Evolutionary conservation across 2,329 filamentous ascomycete genomes (phyloP), one percentile per base, ranked within the genome.

Genomic region (Magnaporthales sp.): DNA sequence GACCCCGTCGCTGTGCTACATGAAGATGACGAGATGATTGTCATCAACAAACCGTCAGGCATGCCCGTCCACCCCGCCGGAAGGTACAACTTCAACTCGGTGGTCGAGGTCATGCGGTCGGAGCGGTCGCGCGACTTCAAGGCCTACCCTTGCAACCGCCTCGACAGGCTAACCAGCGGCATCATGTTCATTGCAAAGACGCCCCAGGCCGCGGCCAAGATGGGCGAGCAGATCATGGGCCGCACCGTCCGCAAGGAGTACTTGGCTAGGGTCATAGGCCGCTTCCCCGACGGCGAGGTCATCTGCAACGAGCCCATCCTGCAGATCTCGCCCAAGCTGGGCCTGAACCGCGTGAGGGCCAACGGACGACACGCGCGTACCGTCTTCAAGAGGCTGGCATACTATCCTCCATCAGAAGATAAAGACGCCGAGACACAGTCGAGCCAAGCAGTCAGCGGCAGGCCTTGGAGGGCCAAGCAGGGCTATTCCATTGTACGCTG

Each of bases 161-260:
- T 99, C 30, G 95, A 99, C 75, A 84, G 95, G 65, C 80, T 99
- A 72, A 99, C 95, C 0, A 97, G 92, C 72, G 95, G 95, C 63
- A 91, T 99, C 75, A 98, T 99, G 94, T 99, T 99, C 77, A 89
- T 99, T 72, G 95, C 90, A 30, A 99, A 99, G 79, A 88, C 91
- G 69, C 83, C 89, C 51, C 86, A 88, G 73, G 91, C 91, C 0
- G 94, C 95, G 0, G 92, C 94, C 70, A 82, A 83, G 32, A 84
- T 99, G 71, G 88, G 89, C 66, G 80, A 83, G 58, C 91, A 97
- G 76, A 91, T 99, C 67, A 86, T 88, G 70, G 85, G 85, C 5
- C 85, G 95, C 46, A 94, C 90, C 0, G 91, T 99, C 51, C 89
- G 92, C 72, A 99, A 99, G 76, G 95, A 99, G 77, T 99, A 99